Evolutionary conservation across 192 early-diverging fungal species (phyloP).

Genomic region (Coemansia sp.): DNA sequence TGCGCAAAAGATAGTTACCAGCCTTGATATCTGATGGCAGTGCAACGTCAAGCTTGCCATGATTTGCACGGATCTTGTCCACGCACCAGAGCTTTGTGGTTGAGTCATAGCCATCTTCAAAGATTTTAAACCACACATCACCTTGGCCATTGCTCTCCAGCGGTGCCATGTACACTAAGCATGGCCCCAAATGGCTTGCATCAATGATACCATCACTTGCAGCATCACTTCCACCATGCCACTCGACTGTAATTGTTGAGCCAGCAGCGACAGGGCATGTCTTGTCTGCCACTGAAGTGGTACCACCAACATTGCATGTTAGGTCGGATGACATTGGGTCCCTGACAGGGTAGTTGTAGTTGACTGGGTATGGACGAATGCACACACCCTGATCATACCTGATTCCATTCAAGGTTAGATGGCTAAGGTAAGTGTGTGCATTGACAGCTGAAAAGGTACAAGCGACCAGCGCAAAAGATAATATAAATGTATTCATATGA

Average conservation of each 20-base stretch:
- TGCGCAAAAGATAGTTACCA: conserved; percentile 28
- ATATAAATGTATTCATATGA: too few species aligned
- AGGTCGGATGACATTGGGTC: conserved; percentile 11
- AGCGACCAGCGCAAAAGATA: too few species aligned
- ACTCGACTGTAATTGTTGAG: conserved; percentile 14
- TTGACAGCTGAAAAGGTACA: too few species aligned
- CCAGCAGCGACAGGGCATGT: conserved; percentile 21
- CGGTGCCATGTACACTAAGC: conserved; percentile 31
- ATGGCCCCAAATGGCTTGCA: conserved; percentile 22
- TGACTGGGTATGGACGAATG: conserved; percentile 14
- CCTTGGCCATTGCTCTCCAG: conserved; percentile 14
- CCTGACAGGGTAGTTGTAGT: conserved; percentile 24
- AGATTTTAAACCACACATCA: conserved; percentile 40
- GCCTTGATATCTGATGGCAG: conserved; percentile 24
- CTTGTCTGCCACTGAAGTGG: background rate
- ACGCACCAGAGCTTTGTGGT: conserved; percentile 29
- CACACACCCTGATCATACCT: conserved; percentile 13
- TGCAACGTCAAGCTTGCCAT: conserved; percentile 23
- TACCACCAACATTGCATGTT: conserved; percentile 9
- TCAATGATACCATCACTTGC: background rate
- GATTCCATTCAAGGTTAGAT: background rate
- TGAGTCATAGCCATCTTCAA: conserved; percentile 27
- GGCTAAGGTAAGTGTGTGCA: conserved; percentile 1
- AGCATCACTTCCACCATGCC: conserved; percentile 12
- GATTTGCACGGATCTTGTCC: conserved; percentile 18